A percentile compares a stretch with the other conserved stretches of the same genome.
These are phyloP conservation scores for Byssoonygena ceratinophila DNA, from an alignment of 2,329 filamentous ascomycete genomes.

Conservation along the genomic window DNA sequence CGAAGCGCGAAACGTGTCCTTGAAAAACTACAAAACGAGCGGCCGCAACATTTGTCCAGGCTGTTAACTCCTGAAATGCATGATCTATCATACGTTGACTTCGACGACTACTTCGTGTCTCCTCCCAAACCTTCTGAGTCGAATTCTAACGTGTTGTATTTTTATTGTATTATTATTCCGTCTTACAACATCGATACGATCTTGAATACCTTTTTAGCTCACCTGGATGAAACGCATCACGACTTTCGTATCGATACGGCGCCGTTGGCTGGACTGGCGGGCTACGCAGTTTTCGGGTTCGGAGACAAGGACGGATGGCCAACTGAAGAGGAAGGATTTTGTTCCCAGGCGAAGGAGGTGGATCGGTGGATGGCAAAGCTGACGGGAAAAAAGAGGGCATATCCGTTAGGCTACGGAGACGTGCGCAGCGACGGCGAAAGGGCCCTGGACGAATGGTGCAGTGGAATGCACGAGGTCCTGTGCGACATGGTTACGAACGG, in stretches of 20 bases:
- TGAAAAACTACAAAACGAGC: conserved; percentile 42
- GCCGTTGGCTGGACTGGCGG: conserved; percentile 62
- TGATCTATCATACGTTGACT: conserved; percentile 77
- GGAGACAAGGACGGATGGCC: conserved; percentile 89
- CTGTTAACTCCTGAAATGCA: conserved; percentile 53
- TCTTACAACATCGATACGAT: conserved; percentile 94
- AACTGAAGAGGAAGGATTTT: conserved; percentile 80
- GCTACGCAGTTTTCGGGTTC: conserved; percentile 89
- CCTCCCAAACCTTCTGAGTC: conserved; percentile 53
- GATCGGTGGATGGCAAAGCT: conserved; percentile 98
- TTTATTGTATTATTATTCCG: conserved; percentile 78
- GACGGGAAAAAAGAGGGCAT: conserved; percentile 74
- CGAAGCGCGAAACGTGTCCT: conserved; percentile 56
- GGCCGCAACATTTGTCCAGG: conserved; percentile 21
- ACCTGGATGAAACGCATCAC: conserved; percentile 84
- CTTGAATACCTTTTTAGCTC: conserved; percentile 74
- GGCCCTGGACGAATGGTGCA: conserved; percentile 64
- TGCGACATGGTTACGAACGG: conserved; percentile 45
- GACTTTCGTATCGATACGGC: conserved; percentile 94
- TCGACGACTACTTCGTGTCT: conserved; percentile 82
- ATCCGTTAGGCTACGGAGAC: conserved; percentile 79
- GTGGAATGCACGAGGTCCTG: conserved; percentile 63
- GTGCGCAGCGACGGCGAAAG: conserved; percentile 60
- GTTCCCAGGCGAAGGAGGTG: conserved; percentile 78
- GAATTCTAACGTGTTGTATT: conserved; percentile 45